Evolutionary conservation across 306 rosid genomes (phyloP), one percentile per base, ranked within the genome.

Genomic region (Glycine soja): DNA sequence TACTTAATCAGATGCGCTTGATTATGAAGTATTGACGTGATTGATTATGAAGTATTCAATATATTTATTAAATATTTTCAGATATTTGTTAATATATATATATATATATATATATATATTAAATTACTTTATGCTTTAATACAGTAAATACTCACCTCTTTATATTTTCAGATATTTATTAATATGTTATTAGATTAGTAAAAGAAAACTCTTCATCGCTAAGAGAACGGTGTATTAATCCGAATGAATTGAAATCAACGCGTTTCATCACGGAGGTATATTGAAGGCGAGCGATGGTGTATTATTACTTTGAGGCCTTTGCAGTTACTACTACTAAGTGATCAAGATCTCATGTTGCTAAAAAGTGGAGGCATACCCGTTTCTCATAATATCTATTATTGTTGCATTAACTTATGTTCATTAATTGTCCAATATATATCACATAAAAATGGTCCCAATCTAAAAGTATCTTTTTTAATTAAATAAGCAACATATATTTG

Each of bases 401-500:
- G 66, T 63, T 47, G 46, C 67, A 82, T 82, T 70, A 46, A 75
- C 53, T 58, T 46, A 70, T 46, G 54, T 79, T 40, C 67, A 67
- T 24, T 63, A 63, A 34, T 13, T 47, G 58, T 36, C 51, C 45
- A 52, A 14, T 24, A 24, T 24, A 24, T 46, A 52, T 46, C 71
- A 82, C 61, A 43, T 8, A 14, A 30, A 52, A 46, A 48, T 47
- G 65, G 88, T 68, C 86, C 84, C 84, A 78, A 59, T 78, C 67
- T 7, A 72, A 54, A 80, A 70, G 51, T 65, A 71, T 64, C 76
- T 15, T 56, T 68, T 9, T 53, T n/a, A n/a, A 70, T 47, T 79
- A 11, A 82, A 75, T 70, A 80, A 46, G 6, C 84, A 72, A 65
- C 79, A 59, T 24, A 24, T 24, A 24, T 81, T 78, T 72, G 34